Conservation (phyloP, 75 land plant genomes). For the Picea glauca region DNA sequence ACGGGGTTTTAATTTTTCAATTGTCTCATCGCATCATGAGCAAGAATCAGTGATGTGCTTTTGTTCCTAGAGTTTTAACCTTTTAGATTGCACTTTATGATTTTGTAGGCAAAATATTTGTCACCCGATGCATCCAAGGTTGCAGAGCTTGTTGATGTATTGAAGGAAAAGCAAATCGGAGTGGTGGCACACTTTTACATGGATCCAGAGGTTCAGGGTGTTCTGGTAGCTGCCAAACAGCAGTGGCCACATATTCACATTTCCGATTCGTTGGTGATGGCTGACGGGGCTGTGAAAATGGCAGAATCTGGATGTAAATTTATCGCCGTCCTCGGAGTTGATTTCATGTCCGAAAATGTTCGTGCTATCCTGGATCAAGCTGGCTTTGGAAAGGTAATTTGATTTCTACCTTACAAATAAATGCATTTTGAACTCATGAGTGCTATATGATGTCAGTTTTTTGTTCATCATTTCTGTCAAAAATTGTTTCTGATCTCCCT, state of each 20-base stretch:
- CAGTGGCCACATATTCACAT: slow-evolving; percentile 93
- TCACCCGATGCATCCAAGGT: slow-evolving; percentile 63
- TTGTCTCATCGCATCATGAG: neutral
- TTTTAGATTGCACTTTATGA: slow-evolving; percentile 12
- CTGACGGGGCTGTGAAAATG: slow-evolving; percentile 92
- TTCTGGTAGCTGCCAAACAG: slow-evolving; percentile 90
- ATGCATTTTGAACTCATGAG: neutral
- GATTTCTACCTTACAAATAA: neutral
- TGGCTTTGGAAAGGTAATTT: slow-evolving; percentile 61
- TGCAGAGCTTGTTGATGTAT: slow-evolving; percentile 56
- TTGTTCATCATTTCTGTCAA: neutral
- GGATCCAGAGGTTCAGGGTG: slow-evolving; percentile 99
- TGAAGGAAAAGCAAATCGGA: slow-evolving; percentile 78
- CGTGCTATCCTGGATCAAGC: slow-evolving; percentile 98
- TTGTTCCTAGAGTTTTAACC: neutral
- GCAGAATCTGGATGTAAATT: slow-evolving; percentile 84
- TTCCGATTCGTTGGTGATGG: slow-evolving; percentile 98
- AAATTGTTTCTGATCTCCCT: neutral
- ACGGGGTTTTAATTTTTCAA: neutral
- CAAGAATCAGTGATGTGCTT: neutral
- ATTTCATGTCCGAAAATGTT: slow-evolving; percentile 99
- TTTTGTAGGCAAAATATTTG: slow-evolving; percentile 78
- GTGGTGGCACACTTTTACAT: slow-evolving; percentile 98
- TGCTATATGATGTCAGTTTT: neutral
- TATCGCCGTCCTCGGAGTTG: slow-evolving; percentile 90